Percentiles rank a stretch among this genome's conserved stretches.
phyloP scores from a whole-genome alignment of 2,329 filamentous ascomycete species.

The Neofusicoccum umdonicola region DNA sequence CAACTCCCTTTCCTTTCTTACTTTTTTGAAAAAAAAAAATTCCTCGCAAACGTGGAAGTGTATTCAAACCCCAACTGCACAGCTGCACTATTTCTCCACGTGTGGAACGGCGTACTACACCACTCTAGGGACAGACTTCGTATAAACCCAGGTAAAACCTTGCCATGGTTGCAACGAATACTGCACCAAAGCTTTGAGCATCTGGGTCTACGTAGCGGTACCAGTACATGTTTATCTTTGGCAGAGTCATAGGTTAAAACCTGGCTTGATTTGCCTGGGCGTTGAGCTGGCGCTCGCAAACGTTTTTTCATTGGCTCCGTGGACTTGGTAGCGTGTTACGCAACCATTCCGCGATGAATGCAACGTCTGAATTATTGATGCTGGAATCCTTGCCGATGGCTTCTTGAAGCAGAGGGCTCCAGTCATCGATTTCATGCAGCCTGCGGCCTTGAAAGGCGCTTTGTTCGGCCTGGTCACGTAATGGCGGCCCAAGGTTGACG shows the following conservation, averaged over 20 bases:
- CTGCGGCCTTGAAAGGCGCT: slow-evolving; percentile 34
- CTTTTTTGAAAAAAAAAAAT: too few species aligned
- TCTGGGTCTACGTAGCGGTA: not conserved
- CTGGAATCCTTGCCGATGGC: not conserved
- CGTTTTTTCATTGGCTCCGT: not conserved
- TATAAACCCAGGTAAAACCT: too few species aligned
- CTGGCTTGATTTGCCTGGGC: too few species aligned
- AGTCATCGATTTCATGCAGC: slow-evolving; percentile 51
- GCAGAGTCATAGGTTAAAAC: not conserved
- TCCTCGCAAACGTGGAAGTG: too few species aligned
- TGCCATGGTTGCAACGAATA: not conserved
- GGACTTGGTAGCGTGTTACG: slow-evolving; percentile 23
- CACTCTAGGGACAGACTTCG: too few species aligned
- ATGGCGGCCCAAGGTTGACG: not conserved
- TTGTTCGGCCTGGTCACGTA: not conserved
- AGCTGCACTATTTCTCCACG: too few species aligned
- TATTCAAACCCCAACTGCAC: too few species aligned
- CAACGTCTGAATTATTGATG: not conserved
- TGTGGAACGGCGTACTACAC: too few species aligned
- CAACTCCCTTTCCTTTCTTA: too few species aligned
- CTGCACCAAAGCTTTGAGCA: not conserved
- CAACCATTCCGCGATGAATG: slow-evolving; percentile 21
- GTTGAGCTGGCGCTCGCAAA: not conserved
- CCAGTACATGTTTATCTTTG: not conserved
- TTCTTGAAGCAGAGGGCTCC: slow-evolving; percentile 24